Evolutionary conservation across 306 rosid species (phyloP), one percentile per base, ranked within the genome.

Genomic region (Begonia fuchsioides): DNA sequence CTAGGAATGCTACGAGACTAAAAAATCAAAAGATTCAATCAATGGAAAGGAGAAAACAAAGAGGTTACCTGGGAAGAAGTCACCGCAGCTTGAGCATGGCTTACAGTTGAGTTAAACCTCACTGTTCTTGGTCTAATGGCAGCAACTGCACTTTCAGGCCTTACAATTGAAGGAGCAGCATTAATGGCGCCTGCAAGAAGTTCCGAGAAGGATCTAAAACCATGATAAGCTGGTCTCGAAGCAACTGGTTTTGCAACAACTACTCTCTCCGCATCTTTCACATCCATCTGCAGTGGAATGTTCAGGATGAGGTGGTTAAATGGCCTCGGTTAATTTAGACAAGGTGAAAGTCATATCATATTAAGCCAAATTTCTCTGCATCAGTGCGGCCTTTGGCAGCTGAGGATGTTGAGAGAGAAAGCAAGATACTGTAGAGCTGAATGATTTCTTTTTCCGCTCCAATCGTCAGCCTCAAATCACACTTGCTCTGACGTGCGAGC

Each of bases 71-170:
- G 77, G 68, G 87, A 75, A 70, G 87, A 74, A 74, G 51, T 45
- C 67, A 68, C 66, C 4, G 60, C 75, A 43, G 74, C 40, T 43
- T 72, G 63, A 18, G 69, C 49, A 48, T 15, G 67, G 65, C 60
- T 71, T 48, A 59, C 11, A 43, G 63, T 47, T 44, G 95, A 73
- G 72, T 76, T 84, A 66, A 90, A 73, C 85, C 95, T 81, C 56
- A 82, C 81, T 20, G 94, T 85, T 77, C 79, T 90, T 11, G 98
- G 98, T 60, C 94, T 79, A 65, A 85, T 82, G 44, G 94, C 98
- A 55, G 93, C 57, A 62, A 84, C 78, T 57, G 86, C 67, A 51
- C 78, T 50, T 44, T 70, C 82, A 44, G 95, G 65, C 45, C 83
- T 53, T 49, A 46, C 66, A 60, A 47, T 54, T 5, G 72, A 52